Evolutionary conservation across 495 filamentous ascomycete genomes (phyloP).

Genomic region (Lineolata rhizophorae): DNA sequence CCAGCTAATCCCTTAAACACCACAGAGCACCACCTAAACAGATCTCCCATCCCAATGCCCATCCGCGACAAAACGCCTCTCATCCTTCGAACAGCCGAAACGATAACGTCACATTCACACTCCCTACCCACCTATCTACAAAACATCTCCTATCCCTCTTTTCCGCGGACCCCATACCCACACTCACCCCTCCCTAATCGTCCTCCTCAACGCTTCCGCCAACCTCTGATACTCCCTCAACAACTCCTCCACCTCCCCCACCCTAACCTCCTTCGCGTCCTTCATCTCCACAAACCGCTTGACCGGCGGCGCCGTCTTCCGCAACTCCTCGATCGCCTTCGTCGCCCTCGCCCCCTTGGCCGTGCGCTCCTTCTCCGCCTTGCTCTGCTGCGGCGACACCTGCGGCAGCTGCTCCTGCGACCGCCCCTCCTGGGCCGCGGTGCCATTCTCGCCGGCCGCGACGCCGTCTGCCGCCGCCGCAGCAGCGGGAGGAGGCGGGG

Average conservation of each 20-base stretch:
- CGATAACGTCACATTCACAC: too few relatives aligned
- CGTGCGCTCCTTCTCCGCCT: background rate
- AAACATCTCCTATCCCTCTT: too few relatives aligned
- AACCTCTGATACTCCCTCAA: slow-evolving; percentile 76
- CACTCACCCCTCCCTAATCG: too few relatives aligned
- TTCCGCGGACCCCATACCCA: too few relatives aligned
- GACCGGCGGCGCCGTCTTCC: slow-evolving; percentile 47
- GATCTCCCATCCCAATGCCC: too few relatives aligned
- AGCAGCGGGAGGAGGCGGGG: slow-evolving; percentile 15
- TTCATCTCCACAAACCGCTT: slow-evolving; percentile 62
- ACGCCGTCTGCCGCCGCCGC: slow-evolving; percentile 1
- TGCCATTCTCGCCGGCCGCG: slow-evolving; percentile 4
- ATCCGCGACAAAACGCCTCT: too few relatives aligned
- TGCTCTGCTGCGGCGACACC: too few relatives aligned
- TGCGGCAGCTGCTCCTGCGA: too few relatives aligned
- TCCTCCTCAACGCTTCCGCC: slow-evolving; percentile 35
- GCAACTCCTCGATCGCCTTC: slow-evolving; percentile 20
- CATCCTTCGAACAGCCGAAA: too few relatives aligned
- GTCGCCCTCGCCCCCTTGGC: slow-evolving; percentile 12
- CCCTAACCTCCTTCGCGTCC: slow-evolving; percentile 51
- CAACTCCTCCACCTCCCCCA: slow-evolving; percentile 65
- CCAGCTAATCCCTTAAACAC: too few relatives aligned
- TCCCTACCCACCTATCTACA: too few relatives aligned
- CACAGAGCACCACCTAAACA: too few relatives aligned
- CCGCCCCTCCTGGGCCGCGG: slow-evolving; percentile 1